phyloP scores from a whole-genome alignment of 495 filamentous ascomycete genomes.

The Aspergillus avenaceus region DNA sequence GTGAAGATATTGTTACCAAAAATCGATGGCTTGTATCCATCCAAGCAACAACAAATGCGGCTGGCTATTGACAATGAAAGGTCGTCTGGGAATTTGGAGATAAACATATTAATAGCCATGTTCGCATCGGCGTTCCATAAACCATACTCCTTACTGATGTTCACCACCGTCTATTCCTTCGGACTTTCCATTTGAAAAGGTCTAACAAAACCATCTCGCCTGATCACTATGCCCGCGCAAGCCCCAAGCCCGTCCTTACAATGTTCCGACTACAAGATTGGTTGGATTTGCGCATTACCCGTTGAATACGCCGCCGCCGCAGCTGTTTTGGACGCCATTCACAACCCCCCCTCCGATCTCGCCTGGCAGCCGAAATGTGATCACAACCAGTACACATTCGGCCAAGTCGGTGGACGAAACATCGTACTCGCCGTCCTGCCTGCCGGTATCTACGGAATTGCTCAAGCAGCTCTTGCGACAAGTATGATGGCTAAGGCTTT shows the following conservation, averaged over 20 bases:
- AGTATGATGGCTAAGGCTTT: constrained; percentile 21
- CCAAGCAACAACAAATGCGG: no score
- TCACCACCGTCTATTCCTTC: no score
- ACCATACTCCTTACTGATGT: no score
- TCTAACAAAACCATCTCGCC: no score
- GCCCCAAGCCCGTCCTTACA: no score
- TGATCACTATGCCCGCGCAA: not conserved
- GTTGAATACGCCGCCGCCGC: not conserved
- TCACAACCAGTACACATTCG: constrained; percentile 25
- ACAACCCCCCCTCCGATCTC: not conserved
- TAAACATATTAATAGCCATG: no score
- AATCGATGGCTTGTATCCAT: no score
- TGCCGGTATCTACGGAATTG: constrained; percentile 16
- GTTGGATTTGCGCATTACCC: not conserved
- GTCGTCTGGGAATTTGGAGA: no score
- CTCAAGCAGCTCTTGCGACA: constrained; percentile 15
- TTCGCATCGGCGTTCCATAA: no score
- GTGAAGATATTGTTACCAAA: no score
- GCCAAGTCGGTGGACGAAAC: constrained; percentile 36
- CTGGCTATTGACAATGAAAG: no score
- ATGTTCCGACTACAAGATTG: not conserved
- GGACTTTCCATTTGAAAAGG: no score
- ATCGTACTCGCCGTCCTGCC: constrained; percentile 44
- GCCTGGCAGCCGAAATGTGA: constrained; percentile 5
- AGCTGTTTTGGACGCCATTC: not conserved